A percentile compares a stretch with the other conserved stretches of the same genome.
Evolutionary conservation across 306 rosid species (phyloP).

Genomic region (Echinosophora koreensis): DNA sequence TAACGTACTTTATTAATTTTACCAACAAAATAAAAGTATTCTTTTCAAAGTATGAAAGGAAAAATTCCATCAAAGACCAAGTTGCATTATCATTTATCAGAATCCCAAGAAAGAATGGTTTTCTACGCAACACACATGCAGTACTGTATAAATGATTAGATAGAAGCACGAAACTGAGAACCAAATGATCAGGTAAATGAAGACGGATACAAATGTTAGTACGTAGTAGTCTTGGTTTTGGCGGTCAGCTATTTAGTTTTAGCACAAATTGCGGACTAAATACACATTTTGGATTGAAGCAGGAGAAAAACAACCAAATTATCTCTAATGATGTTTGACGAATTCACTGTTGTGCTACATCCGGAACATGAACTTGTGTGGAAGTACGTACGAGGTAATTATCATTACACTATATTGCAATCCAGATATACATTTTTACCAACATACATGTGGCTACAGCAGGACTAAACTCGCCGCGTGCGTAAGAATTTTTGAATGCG

Average conservation of each 20-base stretch:
- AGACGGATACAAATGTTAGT: background rate
- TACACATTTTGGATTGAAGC: background rate
- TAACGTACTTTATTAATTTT: background rate
- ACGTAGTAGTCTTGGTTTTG: too few species aligned
- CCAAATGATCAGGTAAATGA: background rate
- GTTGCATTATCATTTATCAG: background rate
- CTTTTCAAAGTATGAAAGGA: background rate
- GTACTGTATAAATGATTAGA: background rate
- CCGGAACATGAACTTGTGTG: background rate
- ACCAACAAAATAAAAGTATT: background rate
- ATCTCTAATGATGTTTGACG: background rate
- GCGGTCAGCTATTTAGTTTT: background rate
- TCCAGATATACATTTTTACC: background rate
- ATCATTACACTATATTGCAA: background rate
- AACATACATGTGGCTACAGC: background rate
- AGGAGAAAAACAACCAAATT: conserved; percentile 14
- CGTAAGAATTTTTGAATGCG: background rate
- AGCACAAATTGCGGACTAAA: background rate
- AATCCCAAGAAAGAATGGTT: background rate
- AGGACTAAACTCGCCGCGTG: background rate
- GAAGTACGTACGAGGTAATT: conserved; percentile 17
- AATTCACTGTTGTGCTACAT: background rate
- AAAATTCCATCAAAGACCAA: background rate
- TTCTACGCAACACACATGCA: background rate
- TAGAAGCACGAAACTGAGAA: too few species aligned